Percentiles rank a stretch among this genome's conserved stretches.
phyloP scores from a whole-genome alignment of 1,284 basidiomycete genomes.

The Papiliotrema nemorosa region DNA sequence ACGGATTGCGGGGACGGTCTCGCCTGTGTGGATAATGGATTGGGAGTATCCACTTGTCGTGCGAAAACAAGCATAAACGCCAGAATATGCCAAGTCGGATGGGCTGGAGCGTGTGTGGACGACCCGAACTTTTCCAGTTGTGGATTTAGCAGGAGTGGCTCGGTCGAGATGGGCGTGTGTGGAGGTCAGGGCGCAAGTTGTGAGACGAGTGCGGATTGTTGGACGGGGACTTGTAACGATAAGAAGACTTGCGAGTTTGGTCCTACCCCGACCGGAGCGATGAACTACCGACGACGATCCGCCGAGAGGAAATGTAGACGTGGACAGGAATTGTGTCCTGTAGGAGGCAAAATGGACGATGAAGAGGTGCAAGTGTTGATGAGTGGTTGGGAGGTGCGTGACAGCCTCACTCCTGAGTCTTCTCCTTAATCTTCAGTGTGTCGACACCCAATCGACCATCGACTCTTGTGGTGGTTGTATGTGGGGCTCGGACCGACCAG shows the following conservation, averaged over 20 bases:
- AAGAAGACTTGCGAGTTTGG: too few species aligned
- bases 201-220: not conserved
- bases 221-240: too few species aligned
- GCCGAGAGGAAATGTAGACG: too few species aligned
- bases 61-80: not conserved
- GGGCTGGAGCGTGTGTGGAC: not conserved
- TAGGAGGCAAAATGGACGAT: too few species aligned
- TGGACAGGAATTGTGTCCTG: too few species aligned
- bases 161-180: slow-evolving; percentile 1
- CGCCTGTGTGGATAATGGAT: slow-evolving; percentile 2
- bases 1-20: not conserved
- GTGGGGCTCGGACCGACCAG: not conserved
- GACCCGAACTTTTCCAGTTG: slow-evolving; percentile 2
- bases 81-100: not conserved
- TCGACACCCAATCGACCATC: slow-evolving; percentile 3
- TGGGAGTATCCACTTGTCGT: not conserved
- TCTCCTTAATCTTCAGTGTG: not conserved
- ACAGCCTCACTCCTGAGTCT: too few species aligned
- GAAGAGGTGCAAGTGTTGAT: too few species aligned
- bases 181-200: slow-evolving; percentile 1
- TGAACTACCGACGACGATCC: too few species aligned
- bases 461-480: slow-evolving; percentile 6
- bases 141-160: not conserved
- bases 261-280: too few species aligned
- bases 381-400: too few species aligned